A percentile compares a stretch with the other conserved stretches of the same genome.
Conservation (phyloP, 73 alveolate species). For the Tetrahymena elliotti region DNA sequence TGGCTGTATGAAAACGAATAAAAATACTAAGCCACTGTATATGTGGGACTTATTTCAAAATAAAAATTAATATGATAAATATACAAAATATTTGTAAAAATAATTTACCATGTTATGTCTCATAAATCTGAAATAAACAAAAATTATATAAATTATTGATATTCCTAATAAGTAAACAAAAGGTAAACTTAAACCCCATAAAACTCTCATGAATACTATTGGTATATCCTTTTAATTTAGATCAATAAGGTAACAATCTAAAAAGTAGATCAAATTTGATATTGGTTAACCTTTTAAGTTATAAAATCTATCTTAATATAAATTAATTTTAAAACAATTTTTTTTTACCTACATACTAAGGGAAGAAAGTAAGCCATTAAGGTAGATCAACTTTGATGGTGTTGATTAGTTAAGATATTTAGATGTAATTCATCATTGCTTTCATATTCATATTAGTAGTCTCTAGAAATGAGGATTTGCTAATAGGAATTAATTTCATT, state of each 20-base stretch:
- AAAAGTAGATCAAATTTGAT: not conserved
- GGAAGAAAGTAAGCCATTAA: not conserved
- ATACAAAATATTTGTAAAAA: no score
- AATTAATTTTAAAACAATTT: not conserved
- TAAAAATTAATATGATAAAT: no score
- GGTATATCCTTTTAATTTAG: not conserved
- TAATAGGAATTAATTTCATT: not conserved
- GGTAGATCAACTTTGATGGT: not conserved
- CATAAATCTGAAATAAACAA: not conserved
- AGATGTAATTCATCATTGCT: not conserved
- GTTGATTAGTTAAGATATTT: not conserved
- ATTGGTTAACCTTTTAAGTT: constrained; percentile 18
- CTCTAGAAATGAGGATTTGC: not conserved
- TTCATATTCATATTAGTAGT: not conserved
- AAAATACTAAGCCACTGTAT: not conserved
- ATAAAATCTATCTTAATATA: no score
- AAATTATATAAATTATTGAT: not conserved
- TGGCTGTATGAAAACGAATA: not conserved
- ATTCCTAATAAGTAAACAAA: not conserved
- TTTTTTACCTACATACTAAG: not conserved
- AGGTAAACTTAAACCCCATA: constrained; percentile 17
- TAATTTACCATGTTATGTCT: not conserved
- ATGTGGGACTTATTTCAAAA: not conserved
- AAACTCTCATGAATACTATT: not conserved
- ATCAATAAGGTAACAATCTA: constrained; percentile 10